Evolutionary conservation across 2,329 filamentous ascomycete genomes (phyloP).

Genomic region (Paraconiothyrium brasiliense): DNA sequence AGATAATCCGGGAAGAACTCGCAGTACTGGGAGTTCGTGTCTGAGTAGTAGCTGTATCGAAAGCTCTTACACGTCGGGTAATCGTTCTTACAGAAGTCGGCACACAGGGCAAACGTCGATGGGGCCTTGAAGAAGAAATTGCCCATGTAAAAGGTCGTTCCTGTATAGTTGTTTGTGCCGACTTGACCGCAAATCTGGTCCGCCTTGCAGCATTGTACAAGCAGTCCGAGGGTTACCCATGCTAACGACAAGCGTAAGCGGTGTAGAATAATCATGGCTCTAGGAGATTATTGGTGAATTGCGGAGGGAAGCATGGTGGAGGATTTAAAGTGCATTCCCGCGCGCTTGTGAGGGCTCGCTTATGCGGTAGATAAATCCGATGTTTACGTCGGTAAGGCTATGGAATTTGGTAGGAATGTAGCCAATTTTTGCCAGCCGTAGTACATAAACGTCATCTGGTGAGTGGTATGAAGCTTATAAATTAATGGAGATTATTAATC

Average conservation of each 20-base stretch:
- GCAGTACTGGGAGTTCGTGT: slow-evolving; percentile 33
- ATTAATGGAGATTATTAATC: no score
- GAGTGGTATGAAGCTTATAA: no score
- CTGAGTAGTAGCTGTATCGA: slow-evolving; percentile 29
- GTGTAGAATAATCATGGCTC: neutral
- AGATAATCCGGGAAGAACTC: slow-evolving; percentile 31
- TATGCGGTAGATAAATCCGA: neutral
- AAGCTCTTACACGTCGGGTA: slow-evolving; percentile 26
- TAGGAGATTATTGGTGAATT: neutral
- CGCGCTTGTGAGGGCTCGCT: slow-evolving; percentile 1
- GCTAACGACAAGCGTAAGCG: neutral
- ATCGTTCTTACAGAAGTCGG: slow-evolving; percentile 30
- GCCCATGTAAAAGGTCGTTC: slow-evolving; percentile 30
- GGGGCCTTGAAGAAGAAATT: slow-evolving; percentile 36
- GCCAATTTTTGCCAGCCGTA: neutral
- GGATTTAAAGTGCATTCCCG: neutral
- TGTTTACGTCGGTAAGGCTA: neutral
- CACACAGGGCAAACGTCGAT: slow-evolving; percentile 30
- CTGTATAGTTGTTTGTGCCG: slow-evolving; percentile 23
- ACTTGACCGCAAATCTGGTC: slow-evolving; percentile 24
- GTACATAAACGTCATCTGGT: slow-evolving; percentile 9
- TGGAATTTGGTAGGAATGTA: slow-evolving; percentile 11
- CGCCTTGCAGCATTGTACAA: neutral
- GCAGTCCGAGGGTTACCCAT: neutral
- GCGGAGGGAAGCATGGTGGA: neutral